These are phyloP conservation scores for Scutellaria minor DNA, from an alignment of 257 asterid species.

Conservation along the genomic window DNA sequence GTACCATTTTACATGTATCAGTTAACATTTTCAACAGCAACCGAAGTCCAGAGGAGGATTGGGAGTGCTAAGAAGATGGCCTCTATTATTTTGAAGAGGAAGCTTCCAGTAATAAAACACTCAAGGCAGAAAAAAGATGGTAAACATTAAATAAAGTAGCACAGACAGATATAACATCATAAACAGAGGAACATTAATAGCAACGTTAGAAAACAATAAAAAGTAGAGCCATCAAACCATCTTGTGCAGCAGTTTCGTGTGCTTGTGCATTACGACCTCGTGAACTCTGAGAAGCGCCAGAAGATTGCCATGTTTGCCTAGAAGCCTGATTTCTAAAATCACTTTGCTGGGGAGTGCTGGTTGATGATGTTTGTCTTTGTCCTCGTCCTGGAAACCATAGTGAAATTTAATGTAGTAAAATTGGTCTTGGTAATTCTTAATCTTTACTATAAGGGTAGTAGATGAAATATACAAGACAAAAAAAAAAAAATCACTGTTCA, in stretches of 20 bases:
- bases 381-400: constrained; percentile 67
- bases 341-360: constrained; percentile 60
- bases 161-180: constrained; percentile 14
- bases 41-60: too few species aligned
- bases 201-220: neutral
- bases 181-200: constrained; percentile 17
- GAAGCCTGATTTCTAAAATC: constrained; percentile 55
- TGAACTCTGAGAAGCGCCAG: constrained; percentile 59
- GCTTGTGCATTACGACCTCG: constrained; percentile 49
- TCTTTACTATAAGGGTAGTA: constrained; percentile 1
- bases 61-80: too few species aligned
- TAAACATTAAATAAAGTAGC: neutral
- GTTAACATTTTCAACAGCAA: too few species aligned
- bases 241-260: constrained; percentile 51
- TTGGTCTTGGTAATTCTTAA: neutral
- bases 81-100: too few species aligned
- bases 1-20: too few species aligned
- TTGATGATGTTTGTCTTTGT: constrained; percentile 59
- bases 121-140: neutral
- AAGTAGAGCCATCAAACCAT: constrained; percentile 53
- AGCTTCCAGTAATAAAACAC: neutral
- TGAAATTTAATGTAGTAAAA: constrained; percentile 25
- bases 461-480: neutral
- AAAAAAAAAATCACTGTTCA: neutral
- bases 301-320: constrained; percentile 69